A percentile compares a stretch with the other conserved stretches of the same genome.
These are phyloP conservation scores for Mucor sp. DNA, from an alignment of 371 early-diverging fungal species.

Conservation along the genomic window DNA sequence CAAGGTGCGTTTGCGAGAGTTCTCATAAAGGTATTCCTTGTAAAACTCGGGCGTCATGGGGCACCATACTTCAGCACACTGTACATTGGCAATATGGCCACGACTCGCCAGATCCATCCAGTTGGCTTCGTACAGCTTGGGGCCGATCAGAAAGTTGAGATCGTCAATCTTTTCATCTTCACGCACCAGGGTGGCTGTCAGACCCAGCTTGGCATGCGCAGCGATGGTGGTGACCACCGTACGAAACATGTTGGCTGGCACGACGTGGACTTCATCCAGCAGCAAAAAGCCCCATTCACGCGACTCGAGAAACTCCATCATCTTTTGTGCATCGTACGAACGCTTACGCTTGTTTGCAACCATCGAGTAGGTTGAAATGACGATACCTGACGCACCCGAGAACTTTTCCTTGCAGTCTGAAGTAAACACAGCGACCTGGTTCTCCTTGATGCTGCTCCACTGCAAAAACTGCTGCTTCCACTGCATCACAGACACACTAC, in stretches of 20 bases:
- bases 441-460: conserved; percentile 95
- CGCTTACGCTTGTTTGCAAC: conserved; percentile 95
- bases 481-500: conserved; percentile 96
- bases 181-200: conserved; percentile 97
- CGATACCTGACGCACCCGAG: conserved; percentile 85
- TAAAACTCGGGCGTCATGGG: conserved; percentile 99
- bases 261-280: conserved; percentile 99
- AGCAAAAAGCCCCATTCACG: conserved; percentile 99
- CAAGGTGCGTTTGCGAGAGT: conserved; percentile 80
- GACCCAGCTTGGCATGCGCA: conserved; percentile 98
- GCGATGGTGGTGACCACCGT: conserved; percentile 94
- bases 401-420: conserved; percentile 96
- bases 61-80: conserved; percentile 99
- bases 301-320: conserved; percentile 93
- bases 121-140: conserved; percentile 99
- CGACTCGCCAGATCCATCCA: conserved; percentile 99
- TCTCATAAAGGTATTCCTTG: conserved; percentile 86
- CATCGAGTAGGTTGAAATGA: conserved; percentile 99
- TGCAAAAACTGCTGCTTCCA: conserved; percentile 97
- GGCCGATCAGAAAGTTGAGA: conserved; percentile 99
- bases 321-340: conserved; percentile 94
- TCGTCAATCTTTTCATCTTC: conserved; percentile 99
- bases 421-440: conserved; percentile 96
- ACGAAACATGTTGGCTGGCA: conserved; percentile 99
- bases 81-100: conserved; percentile 99